phyloP scores from a whole-genome alignment of 108 stramenopile species.

The Nannochloropsis gaditana region DNA sequence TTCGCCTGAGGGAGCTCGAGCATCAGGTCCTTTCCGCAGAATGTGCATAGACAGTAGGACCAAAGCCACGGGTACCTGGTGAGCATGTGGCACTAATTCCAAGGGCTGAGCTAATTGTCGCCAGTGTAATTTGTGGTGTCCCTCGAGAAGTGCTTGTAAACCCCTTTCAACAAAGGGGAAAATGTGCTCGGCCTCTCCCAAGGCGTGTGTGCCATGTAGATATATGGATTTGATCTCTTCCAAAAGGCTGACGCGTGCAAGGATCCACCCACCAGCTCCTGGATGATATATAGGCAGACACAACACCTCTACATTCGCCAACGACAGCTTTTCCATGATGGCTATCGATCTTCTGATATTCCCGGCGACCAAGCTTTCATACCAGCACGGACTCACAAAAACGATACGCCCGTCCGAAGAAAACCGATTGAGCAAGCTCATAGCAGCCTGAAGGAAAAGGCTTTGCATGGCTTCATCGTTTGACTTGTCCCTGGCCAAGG shows the following conservation, averaged over 20 bases:
- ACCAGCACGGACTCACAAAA: background rate
- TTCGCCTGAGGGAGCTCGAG: background rate
- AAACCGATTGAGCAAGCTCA: background rate
- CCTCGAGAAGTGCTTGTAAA: background rate
- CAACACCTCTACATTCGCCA: background rate
- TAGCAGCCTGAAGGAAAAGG: background rate
- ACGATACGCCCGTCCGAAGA: background rate
- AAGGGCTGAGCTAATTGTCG: background rate
- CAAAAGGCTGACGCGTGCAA: background rate
- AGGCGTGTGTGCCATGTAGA: slow-evolving; percentile 19
- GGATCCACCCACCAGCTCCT: slow-evolving; percentile 8
- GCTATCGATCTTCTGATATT: background rate
- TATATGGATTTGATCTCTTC: background rate
- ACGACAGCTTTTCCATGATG: background rate
- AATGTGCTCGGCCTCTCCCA: background rate
- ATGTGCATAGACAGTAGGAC: background rate
- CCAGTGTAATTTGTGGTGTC: background rate
- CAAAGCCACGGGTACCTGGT: slow-evolving; percentile 6
- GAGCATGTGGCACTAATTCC: background rate
- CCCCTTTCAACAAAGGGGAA: background rate
- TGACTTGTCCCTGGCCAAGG: background rate
- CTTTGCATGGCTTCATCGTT: background rate
- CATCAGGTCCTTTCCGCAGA: slow-evolving; percentile 3
- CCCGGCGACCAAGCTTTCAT: background rate
- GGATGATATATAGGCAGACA: background rate